phyloP scores from a whole-genome alignment of 208 protist species.

The Leishmania martiniquensis region DNA sequence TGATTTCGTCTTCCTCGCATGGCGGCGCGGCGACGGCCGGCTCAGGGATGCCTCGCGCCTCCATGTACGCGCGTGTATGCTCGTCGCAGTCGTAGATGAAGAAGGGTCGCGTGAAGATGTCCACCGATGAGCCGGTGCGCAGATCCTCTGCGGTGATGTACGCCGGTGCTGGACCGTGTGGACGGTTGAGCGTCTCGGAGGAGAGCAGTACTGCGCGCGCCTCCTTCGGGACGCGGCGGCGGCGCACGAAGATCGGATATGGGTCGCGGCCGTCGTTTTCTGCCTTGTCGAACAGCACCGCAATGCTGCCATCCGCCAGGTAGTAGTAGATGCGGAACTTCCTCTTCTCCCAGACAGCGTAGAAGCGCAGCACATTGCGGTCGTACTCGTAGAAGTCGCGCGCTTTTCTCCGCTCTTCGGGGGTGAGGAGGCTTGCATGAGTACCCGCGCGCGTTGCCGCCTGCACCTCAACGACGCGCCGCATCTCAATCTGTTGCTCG shows the following conservation, averaged over 20 bases:
- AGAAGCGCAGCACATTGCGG: slow-evolving; percentile 96
- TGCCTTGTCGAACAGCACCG: slow-evolving; percentile 90
- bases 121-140: slow-evolving; percentile 74
- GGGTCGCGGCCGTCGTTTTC: slow-evolving; percentile 95
- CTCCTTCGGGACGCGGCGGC: slow-evolving; percentile 84
- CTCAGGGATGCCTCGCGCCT: slow-evolving; percentile 43
- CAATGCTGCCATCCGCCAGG: slow-evolving; percentile 94
- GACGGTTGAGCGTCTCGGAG: slow-evolving; percentile 76
- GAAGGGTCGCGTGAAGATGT: slow-evolving; percentile 83
- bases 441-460: slow-evolving; percentile 67
- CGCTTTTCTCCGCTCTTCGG: slow-evolving; percentile 78
- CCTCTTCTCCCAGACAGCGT: slow-evolving; percentile 94
- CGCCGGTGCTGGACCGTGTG: slow-evolving; percentile 33
- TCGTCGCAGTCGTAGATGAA: slow-evolving; percentile 95
- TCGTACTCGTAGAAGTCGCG: slow-evolving; percentile 94
- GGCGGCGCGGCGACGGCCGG: slow-evolving; percentile 36
- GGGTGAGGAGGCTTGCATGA: slow-evolving; percentile 75
- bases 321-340: slow-evolving; percentile 96
- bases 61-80: slow-evolving; percentile 91
- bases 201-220: slow-evolving; percentile 35
- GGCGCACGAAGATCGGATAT: slow-evolving; percentile 92
- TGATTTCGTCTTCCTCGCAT: slow-evolving; percentile 48
- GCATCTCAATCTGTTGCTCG: slow-evolving; percentile 81
- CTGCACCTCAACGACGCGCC: slow-evolving; percentile 81
- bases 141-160: slow-evolving; percentile 85